phyloP scores from a whole-genome alignment of 140 eudicot species.

The Senecio squalidus region DNA sequence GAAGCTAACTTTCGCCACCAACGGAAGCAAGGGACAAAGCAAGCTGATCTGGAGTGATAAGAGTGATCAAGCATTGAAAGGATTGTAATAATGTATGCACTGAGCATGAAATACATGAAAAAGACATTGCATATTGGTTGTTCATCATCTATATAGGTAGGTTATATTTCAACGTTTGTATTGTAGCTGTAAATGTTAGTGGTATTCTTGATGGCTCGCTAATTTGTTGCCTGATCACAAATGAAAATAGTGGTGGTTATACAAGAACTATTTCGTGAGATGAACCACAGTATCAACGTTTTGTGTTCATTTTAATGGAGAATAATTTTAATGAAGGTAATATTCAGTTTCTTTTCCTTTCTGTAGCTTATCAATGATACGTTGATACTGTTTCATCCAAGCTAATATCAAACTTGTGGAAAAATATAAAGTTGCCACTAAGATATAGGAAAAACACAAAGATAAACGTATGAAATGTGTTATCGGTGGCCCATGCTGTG shows the following conservation, averaged over 20 bases:
- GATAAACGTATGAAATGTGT: conserved; percentile 16
- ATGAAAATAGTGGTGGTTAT: conserved; percentile 4
- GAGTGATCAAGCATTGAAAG: conserved; percentile 23
- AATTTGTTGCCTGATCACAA: conserved; percentile 2
- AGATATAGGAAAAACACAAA: neutral
- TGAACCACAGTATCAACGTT: neutral
- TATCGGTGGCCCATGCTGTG: conserved; percentile 22
- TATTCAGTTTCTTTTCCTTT: too few relatives aligned
- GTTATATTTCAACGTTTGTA: neutral
- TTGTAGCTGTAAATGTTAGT: conserved; percentile 16
- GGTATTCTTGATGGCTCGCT: conserved; percentile 11
- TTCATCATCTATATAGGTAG: conserved; percentile 13
- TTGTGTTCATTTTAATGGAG: too few relatives aligned
- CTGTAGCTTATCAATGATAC: too few relatives aligned
- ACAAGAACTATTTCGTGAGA: conserved; percentile 6
- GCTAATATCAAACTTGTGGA: neutral
- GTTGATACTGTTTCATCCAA: too few relatives aligned
- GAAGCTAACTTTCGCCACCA: conserved; percentile 71
- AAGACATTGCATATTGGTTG: neutral
- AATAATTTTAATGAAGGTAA: too few relatives aligned
- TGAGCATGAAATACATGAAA: conserved; percentile 15
- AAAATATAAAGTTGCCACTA: neutral
- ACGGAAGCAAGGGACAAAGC: conserved; percentile 80
- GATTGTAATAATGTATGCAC: conserved; percentile 11
- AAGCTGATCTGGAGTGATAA: conserved; percentile 78